These are phyloP conservation scores for Leccinum olivaceopallidum DNA, from an alignment of 768 basidiomycete genomes.

Conservation along the genomic window DNA sequence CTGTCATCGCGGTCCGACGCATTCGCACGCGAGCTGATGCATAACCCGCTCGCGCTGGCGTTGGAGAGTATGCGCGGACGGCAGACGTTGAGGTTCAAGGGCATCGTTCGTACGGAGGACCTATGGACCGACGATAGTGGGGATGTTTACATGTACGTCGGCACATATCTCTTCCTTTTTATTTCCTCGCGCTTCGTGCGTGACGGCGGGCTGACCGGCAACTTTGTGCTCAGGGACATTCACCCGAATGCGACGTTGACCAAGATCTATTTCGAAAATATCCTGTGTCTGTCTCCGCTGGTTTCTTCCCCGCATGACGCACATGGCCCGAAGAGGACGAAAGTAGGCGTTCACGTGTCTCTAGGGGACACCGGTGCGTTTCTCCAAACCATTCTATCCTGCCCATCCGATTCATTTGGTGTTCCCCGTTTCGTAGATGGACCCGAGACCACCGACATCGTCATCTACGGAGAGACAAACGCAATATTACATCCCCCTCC, in stretches of 20 bases:
- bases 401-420: not conserved
- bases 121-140: slow-evolving; percentile 62
- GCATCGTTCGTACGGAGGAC: slow-evolving; percentile 50
- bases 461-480: slow-evolving; percentile 49
- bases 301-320: slow-evolving; percentile 21
- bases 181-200: not conserved
- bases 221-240: slow-evolving; percentile 51
- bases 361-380: slow-evolving; percentile 63
- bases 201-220: not conserved
- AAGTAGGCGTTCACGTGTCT: slow-evolving; percentile 63
- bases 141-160: slow-evolving; percentile 48
- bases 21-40: slow-evolving; percentile 43
- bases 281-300: slow-evolving; percentile 54
- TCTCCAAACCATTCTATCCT: not conserved
- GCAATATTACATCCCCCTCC: slow-evolving; percentile 10
- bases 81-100: slow-evolving; percentile 60
- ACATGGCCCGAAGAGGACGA: slow-evolving; percentile 35
- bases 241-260: slow-evolving; percentile 65
- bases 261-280: slow-evolving; percentile 69
- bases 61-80: slow-evolving; percentile 81
- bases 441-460: slow-evolving; percentile 65
- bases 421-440: slow-evolving; percentile 43
- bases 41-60: slow-evolving; percentile 70
- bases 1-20: slow-evolving; percentile 27
- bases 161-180: not conserved